These are phyloP conservation scores for Clathrus columnatus DNA, from an alignment of 768 basidiomycete genomes.

Conservation along the genomic window DNA sequence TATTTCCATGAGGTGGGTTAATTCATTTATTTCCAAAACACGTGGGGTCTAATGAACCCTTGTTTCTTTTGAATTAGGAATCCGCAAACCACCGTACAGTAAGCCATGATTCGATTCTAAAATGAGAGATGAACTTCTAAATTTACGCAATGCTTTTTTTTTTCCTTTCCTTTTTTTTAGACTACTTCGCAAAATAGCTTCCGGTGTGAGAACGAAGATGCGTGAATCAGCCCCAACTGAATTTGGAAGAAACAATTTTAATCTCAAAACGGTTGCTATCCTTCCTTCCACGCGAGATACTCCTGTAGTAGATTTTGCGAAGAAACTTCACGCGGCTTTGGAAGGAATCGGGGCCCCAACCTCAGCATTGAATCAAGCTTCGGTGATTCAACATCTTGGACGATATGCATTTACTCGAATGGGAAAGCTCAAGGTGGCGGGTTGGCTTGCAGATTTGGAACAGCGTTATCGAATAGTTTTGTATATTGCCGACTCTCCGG, in stretches of 20 bases:
- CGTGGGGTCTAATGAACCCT: neutral
- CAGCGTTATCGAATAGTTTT: slow-evolving; percentile 89
- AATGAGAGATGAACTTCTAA: slow-evolving; percentile 4
- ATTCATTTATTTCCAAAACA: slow-evolving; percentile 11
- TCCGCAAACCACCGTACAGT: slow-evolving; percentile 81
- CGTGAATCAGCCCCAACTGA: slow-evolving; percentile 4
- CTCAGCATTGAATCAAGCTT: slow-evolving; percentile 87
- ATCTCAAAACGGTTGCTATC: slow-evolving; percentile 91
- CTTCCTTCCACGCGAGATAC: slow-evolving; percentile 81
- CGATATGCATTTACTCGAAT: slow-evolving; percentile 92
- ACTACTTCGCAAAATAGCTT: slow-evolving; percentile 82
- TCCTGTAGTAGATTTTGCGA: slow-evolving; percentile 83
- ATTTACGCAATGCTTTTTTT: neutral
- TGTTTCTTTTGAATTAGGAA: slow-evolving; percentile 37
- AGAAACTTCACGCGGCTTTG: slow-evolving; percentile 78
- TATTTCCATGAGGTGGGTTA: slow-evolving; percentile 71
- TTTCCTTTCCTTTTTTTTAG: slow-evolving; percentile 25
- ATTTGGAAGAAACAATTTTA: slow-evolving; percentile 61
- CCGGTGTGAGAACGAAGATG: slow-evolving; percentile 80
- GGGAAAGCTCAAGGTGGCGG: slow-evolving; percentile 91
- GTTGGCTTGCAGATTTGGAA: slow-evolving; percentile 94
- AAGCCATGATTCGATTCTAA: slow-evolving; percentile 19
- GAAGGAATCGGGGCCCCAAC: slow-evolving; percentile 93
- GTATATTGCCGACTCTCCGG: slow-evolving; percentile 93
- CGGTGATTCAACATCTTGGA: slow-evolving; percentile 85